Evolutionary conservation across 768 basidiomycete genomes (phyloP).

Genomic region (Lactarius evosmus): DNA sequence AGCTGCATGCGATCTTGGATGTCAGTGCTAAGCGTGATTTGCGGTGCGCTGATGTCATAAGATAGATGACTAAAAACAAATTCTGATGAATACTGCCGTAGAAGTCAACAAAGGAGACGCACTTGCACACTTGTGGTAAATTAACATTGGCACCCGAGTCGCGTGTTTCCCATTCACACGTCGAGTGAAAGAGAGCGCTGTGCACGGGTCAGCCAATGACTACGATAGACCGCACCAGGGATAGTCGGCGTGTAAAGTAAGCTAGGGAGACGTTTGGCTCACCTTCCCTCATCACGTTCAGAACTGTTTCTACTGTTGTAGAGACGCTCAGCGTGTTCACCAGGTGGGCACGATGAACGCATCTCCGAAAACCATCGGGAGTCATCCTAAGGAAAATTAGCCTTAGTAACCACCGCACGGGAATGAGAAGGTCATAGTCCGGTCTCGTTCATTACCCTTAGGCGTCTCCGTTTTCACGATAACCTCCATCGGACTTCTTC

Average conservation of each 20-base stretch:
- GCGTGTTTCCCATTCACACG: slow-evolving; percentile 75
- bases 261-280: slow-evolving; percentile 27
- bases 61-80: slow-evolving; percentile 76
- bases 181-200: slow-evolving; percentile 63
- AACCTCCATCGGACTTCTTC: slow-evolving; percentile 78
- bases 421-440: slow-evolving; percentile 42
- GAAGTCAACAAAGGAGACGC: slow-evolving; percentile 31
- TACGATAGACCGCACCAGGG: slow-evolving; percentile 51
- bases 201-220: slow-evolving; percentile 49
- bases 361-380: slow-evolving; percentile 85
- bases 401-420: neutral
- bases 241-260: neutral
- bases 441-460: slow-evolving; percentile 41
- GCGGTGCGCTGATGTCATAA: slow-evolving; percentile 49
- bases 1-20: too few species aligned
- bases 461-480: slow-evolving; percentile 79
- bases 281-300: slow-evolving; percentile 71
- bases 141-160: slow-evolving; percentile 64
- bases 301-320: slow-evolving; percentile 58
- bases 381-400: slow-evolving; percentile 55
- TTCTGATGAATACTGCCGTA: slow-evolving; percentile 68
- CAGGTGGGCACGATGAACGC: slow-evolving; percentile 53
- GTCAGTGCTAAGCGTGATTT: slow-evolving; percentile 62
- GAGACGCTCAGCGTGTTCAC: slow-evolving; percentile 61
- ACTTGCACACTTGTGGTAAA: slow-evolving; percentile 88